Percentiles rank a stretch among this genome's conserved stretches.
These are phyloP conservation scores for Platismatia glauca DNA, from an alignment of 495 filamentous ascomycete genomes.

Conservation along the genomic window DNA sequence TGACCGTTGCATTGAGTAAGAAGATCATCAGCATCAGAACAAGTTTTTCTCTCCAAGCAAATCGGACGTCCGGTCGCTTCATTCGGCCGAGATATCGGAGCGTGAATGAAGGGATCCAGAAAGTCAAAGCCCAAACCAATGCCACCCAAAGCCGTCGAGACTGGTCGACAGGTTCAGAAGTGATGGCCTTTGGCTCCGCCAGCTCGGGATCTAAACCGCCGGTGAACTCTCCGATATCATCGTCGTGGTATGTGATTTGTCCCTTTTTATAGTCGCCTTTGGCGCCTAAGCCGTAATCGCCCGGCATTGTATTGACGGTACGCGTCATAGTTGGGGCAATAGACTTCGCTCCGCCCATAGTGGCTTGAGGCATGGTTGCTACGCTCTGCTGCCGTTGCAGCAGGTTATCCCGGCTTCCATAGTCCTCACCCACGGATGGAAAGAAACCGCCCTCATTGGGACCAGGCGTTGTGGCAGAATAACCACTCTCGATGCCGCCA, in stretches of 20 bases:
- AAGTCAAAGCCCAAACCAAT: constrained; percentile 78
- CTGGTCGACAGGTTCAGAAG: constrained; percentile 52
- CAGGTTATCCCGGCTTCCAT: constrained; percentile 64
- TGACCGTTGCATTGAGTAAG: constrained; percentile 70
- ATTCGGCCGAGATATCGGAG: constrained; percentile 80
- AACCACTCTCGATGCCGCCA: constrained; percentile 49
- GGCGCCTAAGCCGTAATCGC: constrained; percentile 77
- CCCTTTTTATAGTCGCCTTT: constrained; percentile 77
- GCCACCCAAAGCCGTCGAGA: constrained; percentile 68
- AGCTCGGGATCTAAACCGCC: constrained; percentile 65
- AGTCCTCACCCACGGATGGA: constrained; percentile 44
- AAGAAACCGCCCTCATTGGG: constrained; percentile 63
- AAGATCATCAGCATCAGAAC: constrained; percentile 73
- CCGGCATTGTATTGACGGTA: constrained; percentile 45
- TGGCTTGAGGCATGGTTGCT: constrained; percentile 52
- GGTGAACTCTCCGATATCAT: constrained; percentile 45
- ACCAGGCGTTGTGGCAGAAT: constrained; percentile 42
- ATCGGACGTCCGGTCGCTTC: constrained; percentile 92
- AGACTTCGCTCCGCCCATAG: constrained; percentile 49
- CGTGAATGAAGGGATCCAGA: constrained; percentile 86
- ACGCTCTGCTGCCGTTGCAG: constrained; percentile 49
- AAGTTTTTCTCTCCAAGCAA: constrained; percentile 95
- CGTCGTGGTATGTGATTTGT: constrained; percentile 57
- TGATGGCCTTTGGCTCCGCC: constrained; percentile 65
- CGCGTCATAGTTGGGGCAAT: constrained; percentile 61